phyloP scores from a whole-genome alignment of 1,139 yeast species.

The Blastobotrys arbuscula region DNA sequence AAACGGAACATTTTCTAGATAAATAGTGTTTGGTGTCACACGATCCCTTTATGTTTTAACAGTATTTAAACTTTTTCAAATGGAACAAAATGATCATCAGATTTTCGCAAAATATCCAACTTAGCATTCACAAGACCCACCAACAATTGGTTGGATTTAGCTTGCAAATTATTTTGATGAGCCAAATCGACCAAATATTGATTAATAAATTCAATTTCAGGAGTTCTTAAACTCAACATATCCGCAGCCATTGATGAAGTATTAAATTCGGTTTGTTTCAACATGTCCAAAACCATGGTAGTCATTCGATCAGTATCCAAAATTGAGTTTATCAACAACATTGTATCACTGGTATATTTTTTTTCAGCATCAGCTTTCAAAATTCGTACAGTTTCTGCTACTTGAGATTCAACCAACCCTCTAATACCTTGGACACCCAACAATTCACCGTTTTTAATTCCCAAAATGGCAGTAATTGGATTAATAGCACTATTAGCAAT shows the following conservation, averaged over 20 bases:
- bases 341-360: constrained; percentile 17
- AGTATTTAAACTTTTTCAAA: too few species aligned
- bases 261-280: constrained; percentile 49
- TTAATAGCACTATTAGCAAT: constrained; percentile 71
- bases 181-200: constrained; percentile 63
- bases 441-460: constrained; percentile 69
- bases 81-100: constrained; percentile 16
- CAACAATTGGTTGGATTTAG: constrained; percentile 47
- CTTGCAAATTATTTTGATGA: constrained; percentile 35
- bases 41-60: too few species aligned
- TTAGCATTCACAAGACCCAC: constrained; percentile 40
- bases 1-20: too few species aligned
- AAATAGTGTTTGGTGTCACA: too few species aligned
- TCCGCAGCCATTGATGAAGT: constrained; percentile 90
- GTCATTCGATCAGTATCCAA: constrained; percentile 44
- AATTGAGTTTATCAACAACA: constrained; percentile 24
- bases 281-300: constrained; percentile 43
- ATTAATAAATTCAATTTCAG: constrained; percentile 77
- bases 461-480: constrained; percentile 63
- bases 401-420: constrained; percentile 22
- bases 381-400: constrained; percentile 27
- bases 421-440: constrained; percentile 24
- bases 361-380: constrained; percentile 31
- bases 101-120: constrained; percentile 14
- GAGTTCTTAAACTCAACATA: constrained; percentile 49